Conservation (phyloP, 352 stramenopile genomes). For the Phytopythium mirpurense region DNA sequence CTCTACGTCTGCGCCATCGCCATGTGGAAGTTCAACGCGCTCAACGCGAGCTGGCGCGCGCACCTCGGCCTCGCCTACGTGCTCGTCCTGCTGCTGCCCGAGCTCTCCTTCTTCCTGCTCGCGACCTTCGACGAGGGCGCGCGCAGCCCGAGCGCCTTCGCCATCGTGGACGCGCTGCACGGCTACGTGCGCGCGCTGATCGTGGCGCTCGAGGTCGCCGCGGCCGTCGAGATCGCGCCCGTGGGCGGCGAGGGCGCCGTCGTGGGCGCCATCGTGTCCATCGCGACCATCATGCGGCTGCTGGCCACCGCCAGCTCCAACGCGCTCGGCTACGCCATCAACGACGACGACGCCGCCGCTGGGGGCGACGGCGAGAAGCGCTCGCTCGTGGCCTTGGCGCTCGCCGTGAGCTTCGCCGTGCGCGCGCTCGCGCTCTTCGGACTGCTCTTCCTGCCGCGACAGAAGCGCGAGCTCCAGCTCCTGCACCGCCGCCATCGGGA, state of each 20-base stretch:
- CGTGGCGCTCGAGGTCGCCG: conserved; percentile 28
- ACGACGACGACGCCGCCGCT: conserved; percentile 15
- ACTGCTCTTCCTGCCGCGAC: conserved; percentile 33
- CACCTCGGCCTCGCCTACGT: conserved; percentile 22
- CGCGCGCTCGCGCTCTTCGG: conserved; percentile 31
- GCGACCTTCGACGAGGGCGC: conserved; percentile 16
- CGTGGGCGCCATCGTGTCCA: conserved; percentile 44
- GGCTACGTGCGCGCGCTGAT: conserved; percentile 35
- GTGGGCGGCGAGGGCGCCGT: conserved; percentile 47
- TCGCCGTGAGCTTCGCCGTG: conserved; percentile 37
- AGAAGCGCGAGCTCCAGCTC: conserved; percentile 41
- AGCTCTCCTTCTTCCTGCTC: conserved; percentile 32
- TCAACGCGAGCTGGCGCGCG: conserved; percentile 45
- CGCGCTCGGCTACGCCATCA: conserved; percentile 32
- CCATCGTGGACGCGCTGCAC: conserved; percentile 28
- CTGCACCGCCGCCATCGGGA: conserved; percentile 11
- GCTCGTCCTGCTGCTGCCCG: conserved; percentile 27
- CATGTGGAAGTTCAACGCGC: conserved; percentile 37
- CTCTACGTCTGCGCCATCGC: conserved; percentile 35
- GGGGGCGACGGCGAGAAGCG: conserved; percentile 9
- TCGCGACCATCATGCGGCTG: conserved; percentile 44
- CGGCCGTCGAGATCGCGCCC: conserved; percentile 49
- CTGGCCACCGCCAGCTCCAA: conserved; percentile 41
- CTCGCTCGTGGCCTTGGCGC: conserved; percentile 23
- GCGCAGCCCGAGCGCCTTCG: conserved; percentile 29